Base-by-base conservation (phyloP, 345 rosid species). In the Lepidium africanum region DNA sequence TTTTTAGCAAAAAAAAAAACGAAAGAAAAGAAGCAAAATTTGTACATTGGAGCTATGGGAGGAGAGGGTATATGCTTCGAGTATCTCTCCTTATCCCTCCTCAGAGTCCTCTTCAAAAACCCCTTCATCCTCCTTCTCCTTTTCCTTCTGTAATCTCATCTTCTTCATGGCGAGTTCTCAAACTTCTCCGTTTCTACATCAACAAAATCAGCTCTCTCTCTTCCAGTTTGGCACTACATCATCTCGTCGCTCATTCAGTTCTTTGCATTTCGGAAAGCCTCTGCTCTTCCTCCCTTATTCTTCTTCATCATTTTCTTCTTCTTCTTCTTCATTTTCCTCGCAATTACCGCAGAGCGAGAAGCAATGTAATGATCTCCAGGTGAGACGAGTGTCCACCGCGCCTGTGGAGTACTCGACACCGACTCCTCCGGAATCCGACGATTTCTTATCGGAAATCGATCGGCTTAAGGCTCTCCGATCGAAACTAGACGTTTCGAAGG, bases 361-460 rank as follows among this genome's bases (percentile, higher is more conserved):
- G 15, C 76, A 52, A 23, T 74, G 71, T 35, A 58, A 64, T 35
- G 58, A 64, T 43, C 65, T 3, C 32, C 65, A 37, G 19, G 41
- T 75, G 72, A 41, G 81, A 27, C 88, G 86, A 16, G 94, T 88
- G 1, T 71, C 90, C 73, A 90, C 92, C 12, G 90, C 76, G 2
- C 86, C 96, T 14, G 76, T 87, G 9, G 92, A 88, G 75, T 83
- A 73, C 65, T 84, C 80, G 9, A 80, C 90, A 0, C 90, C 90
- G 1, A 73, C 87, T 5, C 93, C 96, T 13, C 79, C 79, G 2
- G 75, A 69, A 9, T 90, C 88, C 64, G 82, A 77, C 77, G 76
- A 87, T 78, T 81, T 90, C 83, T 78, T 43, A 12, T 75, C 58
- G 15, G 94, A 90, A 67, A 85, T 90, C 72, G 73, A 81, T 72